These are phyloP conservation scores for Fusarium decemcellulare DNA, from an alignment of 2,329 filamentous ascomycete species.

Conservation along the genomic window DNA sequence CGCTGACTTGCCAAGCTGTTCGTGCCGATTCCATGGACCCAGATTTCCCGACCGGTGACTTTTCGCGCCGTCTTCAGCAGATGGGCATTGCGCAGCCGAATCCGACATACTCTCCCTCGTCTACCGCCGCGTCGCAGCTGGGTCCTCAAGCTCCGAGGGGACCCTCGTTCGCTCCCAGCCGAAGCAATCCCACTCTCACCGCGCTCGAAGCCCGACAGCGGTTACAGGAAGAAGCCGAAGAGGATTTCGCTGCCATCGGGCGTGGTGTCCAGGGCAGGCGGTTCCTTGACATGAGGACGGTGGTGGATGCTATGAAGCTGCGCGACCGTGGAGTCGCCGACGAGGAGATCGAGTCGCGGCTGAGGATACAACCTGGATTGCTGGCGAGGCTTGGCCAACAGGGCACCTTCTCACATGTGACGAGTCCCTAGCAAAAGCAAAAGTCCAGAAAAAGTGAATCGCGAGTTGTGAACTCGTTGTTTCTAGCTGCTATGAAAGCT, in stretches of 20 bases:
- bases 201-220: constrained; percentile 64
- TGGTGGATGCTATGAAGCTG: constrained; percentile 63
- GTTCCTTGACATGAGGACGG: constrained; percentile 63
- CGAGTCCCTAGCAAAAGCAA: constrained; percentile 39
- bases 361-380: constrained; percentile 62
- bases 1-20: constrained; percentile 53
- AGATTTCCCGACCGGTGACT: constrained; percentile 59
- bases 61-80: constrained; percentile 65
- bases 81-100: constrained; percentile 70
- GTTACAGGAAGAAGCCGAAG: constrained; percentile 59
- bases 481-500: constrained; percentile 13
- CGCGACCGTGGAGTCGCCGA: constrained; percentile 56
- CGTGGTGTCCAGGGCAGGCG: constrained; percentile 54
- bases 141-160: constrained; percentile 36
- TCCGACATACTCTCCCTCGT: constrained; percentile 67
- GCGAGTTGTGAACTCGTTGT: constrained; percentile 8
- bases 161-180: constrained; percentile 50
- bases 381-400: constrained; percentile 60
- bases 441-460: background rate
- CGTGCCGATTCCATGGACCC: constrained; percentile 58
- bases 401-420: constrained; percentile 57
- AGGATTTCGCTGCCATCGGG: constrained; percentile 60
- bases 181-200: constrained; percentile 61
- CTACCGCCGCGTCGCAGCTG: constrained; percentile 54
- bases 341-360: constrained; percentile 60